Evolutionary conservation across 1,284 basidiomycete genomes (phyloP), one percentile per base, ranked within the genome.

Genomic region (Inonotus obliquus): DNA sequence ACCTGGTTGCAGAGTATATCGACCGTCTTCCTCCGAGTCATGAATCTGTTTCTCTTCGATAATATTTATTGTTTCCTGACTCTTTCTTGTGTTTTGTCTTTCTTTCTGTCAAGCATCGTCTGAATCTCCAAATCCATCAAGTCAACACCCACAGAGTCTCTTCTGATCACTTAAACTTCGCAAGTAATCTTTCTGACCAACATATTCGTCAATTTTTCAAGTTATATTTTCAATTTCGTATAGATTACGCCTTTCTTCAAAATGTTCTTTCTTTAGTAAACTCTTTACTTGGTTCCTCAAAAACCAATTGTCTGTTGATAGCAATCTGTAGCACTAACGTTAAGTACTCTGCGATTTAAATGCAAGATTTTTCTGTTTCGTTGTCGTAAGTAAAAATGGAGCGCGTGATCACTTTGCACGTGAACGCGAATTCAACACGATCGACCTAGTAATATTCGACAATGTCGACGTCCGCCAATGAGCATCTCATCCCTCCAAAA

Each of bases 1-100:
- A 92, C 75, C 77, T 87, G 65, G 86, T 84, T 41, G 82, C 86
- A 51, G 76, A 81, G 65, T 89, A 86, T 72, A 91, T 92, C 68
- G 91, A 92, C 75, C 77, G 77, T 66, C 77, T 91, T 69, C 85
- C 86, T 4, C 51, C 25, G 14, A n/a, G 17, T 25, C 19, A 21
- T 25, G 48, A 23, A 9, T 49, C 23, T 49, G 27, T 9, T 25
- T 49, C 48, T 49, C 19, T 25, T 49, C 48, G 11, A 44, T 44
- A 44, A 44, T 44, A 44, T n/a, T 44, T 19, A 4, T 32, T 37
- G 27, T 10, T 55, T 21, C 41, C 10, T 19, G 3, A 7, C 21
- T 41, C 54, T 56, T 38, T 32, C 25, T 55, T 37, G 13, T 48
- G 4, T 45, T 35, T 44, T 9, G 19, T 39, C 21, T 39, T 10